Evolutionary conservation across 2,329 filamentous ascomycete genomes (phyloP), one percentile per base, ranked within the genome.

Genomic region (Aspergillus proliferans): DNA sequence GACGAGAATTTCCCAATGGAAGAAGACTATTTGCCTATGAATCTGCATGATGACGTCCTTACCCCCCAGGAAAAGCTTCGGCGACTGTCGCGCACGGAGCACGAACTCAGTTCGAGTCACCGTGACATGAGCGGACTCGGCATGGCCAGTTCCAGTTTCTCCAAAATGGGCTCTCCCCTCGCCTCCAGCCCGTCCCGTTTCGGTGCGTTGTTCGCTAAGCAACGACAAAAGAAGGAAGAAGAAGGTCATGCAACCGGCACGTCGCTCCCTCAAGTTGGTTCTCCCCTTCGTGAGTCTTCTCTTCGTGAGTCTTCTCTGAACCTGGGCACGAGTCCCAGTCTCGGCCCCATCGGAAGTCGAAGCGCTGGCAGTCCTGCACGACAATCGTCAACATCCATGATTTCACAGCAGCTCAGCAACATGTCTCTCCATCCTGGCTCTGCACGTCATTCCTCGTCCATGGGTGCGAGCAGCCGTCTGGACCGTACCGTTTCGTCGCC

Each of bases 1-100:
- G 70, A 84, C 63, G 69, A 84, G 48, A 70, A 77, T 48, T 93
- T 94, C 61, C 81, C 85, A 26, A 92, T 93, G 59, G 88, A 95
- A 66, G 91, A 95, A 62, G 90, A 95, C 61, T 88, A 93, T 60
- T 77, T 97, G 8, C 93, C 92, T 0, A 86, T 77, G 24, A 81
- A 77, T 48, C 67, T 85, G 42, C 80, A 82, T 54, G 82, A 85
- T 55, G 75, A 85, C 59, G 74, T 85, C 12, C 73, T 85, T 30
- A 82, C 79, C 0, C 81, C 81, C 0, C 79, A 83, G 55, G 80
- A 83, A 59, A 78, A 77, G 58, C 75, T 79, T 64, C 75, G 81
- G 42, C 75, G 81, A 15, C 74, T 81, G 46, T 84, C 81, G 10
- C 75, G 80, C 42, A 79, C 78, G 12, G 79, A 82, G 43, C 72